A percentile compares a stretch with the other conserved stretches of the same genome.
These are phyloP conservation scores for Ascosphaera apis DNA, from an alignment of 2,329 filamentous ascomycete genomes.

Conservation along the genomic window DNA sequence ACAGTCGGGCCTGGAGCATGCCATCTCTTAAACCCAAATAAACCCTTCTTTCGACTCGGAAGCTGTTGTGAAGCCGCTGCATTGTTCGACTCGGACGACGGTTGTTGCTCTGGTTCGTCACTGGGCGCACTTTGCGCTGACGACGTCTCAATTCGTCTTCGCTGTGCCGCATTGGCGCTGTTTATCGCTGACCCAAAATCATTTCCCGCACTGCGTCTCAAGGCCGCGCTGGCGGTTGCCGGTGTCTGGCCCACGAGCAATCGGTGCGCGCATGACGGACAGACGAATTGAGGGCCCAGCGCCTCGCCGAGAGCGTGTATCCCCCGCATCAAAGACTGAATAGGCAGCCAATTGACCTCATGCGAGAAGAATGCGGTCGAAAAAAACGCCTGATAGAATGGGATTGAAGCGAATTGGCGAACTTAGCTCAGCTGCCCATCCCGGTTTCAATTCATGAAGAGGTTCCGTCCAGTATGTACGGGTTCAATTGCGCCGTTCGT, in stretches of 20 bases:
- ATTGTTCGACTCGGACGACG: too few relatives aligned
- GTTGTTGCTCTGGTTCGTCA: too few relatives aligned
- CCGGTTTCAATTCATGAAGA: too few relatives aligned
- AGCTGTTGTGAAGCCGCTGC: not conserved
- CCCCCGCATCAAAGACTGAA: conserved; percentile 8
- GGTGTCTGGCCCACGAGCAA: conserved; percentile 4
- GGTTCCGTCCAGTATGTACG: too few relatives aligned
- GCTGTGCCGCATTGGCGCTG: too few relatives aligned
- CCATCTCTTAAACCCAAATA: not conserved
- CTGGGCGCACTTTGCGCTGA: too few relatives aligned
- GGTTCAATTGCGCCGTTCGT: too few relatives aligned
- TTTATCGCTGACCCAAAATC: too few relatives aligned
- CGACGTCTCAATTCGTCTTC: too few relatives aligned
- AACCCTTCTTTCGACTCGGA: not conserved
- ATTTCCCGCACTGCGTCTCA: not conserved
- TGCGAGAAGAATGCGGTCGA: not conserved
- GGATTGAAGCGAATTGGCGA: too few relatives aligned
- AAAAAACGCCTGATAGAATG: too few relatives aligned
- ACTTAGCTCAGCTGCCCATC: too few relatives aligned
- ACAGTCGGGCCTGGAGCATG: not conserved
- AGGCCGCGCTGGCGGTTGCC: conserved; percentile 1
- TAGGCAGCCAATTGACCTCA: not conserved
- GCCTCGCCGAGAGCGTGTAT: conserved; percentile 10
- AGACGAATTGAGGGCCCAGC: conserved; percentile 10
- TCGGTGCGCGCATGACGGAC: conserved; percentile 8